These are phyloP conservation scores for Nannizziopsis barbatae DNA, from an alignment of 2,329 filamentous ascomycete genomes.

Conservation along the genomic window DNA sequence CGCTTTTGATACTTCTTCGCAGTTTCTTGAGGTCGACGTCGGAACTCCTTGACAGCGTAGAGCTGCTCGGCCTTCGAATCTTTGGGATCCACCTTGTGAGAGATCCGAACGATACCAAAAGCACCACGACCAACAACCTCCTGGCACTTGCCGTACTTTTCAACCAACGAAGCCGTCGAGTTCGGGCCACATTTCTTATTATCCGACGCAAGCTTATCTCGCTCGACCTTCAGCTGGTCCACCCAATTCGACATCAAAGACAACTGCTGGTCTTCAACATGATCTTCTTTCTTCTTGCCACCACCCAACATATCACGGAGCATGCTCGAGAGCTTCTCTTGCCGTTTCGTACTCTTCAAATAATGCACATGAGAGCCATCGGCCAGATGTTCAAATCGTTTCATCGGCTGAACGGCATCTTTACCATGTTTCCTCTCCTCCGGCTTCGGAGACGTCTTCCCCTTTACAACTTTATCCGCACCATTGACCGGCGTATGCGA, in stretches of 20 bases:
- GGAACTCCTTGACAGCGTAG: conserved; percentile 97
- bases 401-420: conserved; percentile 25
- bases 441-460: conserved; percentile 20
- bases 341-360: conserved; percentile 76
- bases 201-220: conserved; percentile 61
- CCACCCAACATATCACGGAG: conserved; percentile 71
- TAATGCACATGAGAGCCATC: conserved; percentile 74
- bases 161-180: conserved; percentile 66
- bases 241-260: conserved; percentile 95
- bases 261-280: conserved; percentile 55
- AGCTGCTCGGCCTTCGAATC: conserved; percentile 70
- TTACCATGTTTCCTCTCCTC: conserved; percentile 22
- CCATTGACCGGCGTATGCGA: background rate
- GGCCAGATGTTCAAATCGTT: conserved; percentile 47
- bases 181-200: conserved; percentile 61
- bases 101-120: conserved; percentile 94
- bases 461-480: conserved; percentile 4
- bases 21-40: conserved; percentile 82
- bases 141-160: conserved; percentile 98
- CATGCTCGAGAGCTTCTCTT: conserved; percentile 91
- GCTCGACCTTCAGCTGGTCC: conserved; percentile 80
- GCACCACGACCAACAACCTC: conserved; percentile 92
- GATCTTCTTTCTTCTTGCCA: conserved; percentile 63
- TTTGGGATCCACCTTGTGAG: conserved; percentile 82
- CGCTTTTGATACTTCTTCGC: conserved; percentile 97